Conservation (phyloP, 2,329 filamentous ascomycete species). For the Microdochium trichocladiopsis region DNA sequence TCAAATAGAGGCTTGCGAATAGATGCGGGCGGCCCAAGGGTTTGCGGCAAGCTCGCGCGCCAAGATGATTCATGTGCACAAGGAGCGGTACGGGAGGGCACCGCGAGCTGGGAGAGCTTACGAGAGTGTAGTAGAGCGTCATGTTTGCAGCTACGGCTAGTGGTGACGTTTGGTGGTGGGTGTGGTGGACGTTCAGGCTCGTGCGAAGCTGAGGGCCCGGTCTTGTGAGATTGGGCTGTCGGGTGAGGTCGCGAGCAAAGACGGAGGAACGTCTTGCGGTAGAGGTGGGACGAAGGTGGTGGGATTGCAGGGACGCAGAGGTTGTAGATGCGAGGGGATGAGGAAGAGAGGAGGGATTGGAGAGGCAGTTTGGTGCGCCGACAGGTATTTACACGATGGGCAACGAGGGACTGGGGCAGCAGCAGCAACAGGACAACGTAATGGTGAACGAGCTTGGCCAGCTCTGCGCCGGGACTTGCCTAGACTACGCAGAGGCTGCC, state of each 20-base stretch:
- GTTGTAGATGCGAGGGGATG: background rate
- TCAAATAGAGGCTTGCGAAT: no score
- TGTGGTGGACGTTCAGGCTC: background rate
- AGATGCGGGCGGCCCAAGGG: no score
- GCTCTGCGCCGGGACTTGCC: no score
- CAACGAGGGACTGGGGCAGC: background rate
- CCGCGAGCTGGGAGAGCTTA: slow-evolving; percentile 23
- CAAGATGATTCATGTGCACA: no score
- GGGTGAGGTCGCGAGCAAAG: background rate
- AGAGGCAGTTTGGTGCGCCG: background rate
- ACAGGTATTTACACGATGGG: background rate
- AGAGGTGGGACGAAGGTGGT: background rate
- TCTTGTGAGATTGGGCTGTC: background rate
- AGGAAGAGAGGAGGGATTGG: background rate
- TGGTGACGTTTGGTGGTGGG: slow-evolving; percentile 6
- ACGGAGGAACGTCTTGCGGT: background rate
- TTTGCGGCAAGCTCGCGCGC: no score
- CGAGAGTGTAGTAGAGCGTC: slow-evolving; percentile 44
- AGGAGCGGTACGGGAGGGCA: no score
- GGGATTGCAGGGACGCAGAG: background rate
- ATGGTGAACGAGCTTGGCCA: background rate
- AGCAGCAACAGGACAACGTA: background rate
- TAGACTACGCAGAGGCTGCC: no score
- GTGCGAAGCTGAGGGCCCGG: background rate
- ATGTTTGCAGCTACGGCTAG: slow-evolving; percentile 22